Percentiles rank a stretch among this genome's conserved stretches.
These are phyloP conservation scores for Lichtheimia corymbifera DNA, from an alignment of 371 early-diverging fungal species.

Conservation along the genomic window DNA sequence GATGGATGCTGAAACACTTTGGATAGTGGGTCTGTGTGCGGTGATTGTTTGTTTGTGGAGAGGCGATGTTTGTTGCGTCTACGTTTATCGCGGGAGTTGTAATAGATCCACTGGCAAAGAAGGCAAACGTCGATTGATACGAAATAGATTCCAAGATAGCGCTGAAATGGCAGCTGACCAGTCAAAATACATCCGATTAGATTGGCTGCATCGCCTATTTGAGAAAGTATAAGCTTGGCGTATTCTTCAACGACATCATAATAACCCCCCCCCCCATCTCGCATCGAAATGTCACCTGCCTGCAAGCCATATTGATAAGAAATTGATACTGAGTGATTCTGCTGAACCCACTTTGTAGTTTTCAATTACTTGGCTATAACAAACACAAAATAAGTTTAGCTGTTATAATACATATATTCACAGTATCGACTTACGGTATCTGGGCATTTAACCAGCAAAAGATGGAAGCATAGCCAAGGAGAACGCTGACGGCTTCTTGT, in stretches of 20 bases:
- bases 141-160: conserved; percentile 51
- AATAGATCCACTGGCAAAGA: conserved; percentile 41
- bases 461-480: conserved; percentile 70
- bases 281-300: conserved; percentile 32
- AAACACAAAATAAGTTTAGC: neutral
- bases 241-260: no score
- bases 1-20: conserved; percentile 41
- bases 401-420: conserved; percentile 4
- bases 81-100: conserved; percentile 21
- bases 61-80: conserved; percentile 2
- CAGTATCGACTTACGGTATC: conserved; percentile 58
- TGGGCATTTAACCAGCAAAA: conserved; percentile 78
- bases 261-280: no score
- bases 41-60: conserved; percentile 10
- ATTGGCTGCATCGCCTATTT: conserved; percentile 68
- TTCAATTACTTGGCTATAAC: conserved; percentile 59
- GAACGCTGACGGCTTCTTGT: conserved; percentile 41
- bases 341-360: conserved; percentile 60
- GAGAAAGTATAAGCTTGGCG: neutral
- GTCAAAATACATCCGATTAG: conserved; percentile 72
- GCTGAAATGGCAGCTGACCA: conserved; percentile 75
- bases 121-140: conserved; percentile 44
- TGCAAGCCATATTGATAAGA: conserved; percentile 67
- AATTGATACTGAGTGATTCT: conserved; percentile 60
- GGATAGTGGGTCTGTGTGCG: conserved; percentile 9